phyloP scores from a whole-genome alignment of 2,329 filamentous ascomycete genomes.

The Aspergillus chevalieri region DNA sequence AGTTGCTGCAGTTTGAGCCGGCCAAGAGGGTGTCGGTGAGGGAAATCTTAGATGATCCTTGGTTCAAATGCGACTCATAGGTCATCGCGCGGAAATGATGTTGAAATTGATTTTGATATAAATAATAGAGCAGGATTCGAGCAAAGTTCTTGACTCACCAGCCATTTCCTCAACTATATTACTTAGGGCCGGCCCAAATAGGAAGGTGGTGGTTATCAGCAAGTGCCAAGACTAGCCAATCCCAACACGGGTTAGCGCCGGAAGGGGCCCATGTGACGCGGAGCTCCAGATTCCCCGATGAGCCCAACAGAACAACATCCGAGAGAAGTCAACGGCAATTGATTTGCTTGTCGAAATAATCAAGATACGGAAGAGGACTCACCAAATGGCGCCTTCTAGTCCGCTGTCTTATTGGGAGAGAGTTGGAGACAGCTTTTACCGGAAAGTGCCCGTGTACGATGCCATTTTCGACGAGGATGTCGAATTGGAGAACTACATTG shows the following conservation, averaged over 20 bases:
- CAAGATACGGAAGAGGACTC: constrained; percentile 5
- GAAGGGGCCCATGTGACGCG: background rate
- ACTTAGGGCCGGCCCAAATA: background rate
- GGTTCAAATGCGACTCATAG: background rate
- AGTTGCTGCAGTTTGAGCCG: constrained; percentile 8
- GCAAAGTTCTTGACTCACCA: too few species aligned
- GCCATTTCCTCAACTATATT: too few species aligned
- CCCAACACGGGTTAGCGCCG: background rate
- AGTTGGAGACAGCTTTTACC: constrained; percentile 89
- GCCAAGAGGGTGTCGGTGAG: constrained; percentile 6
- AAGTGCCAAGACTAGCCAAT: background rate
- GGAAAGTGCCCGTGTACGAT: constrained; percentile 89
- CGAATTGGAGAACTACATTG: constrained; percentile 89
- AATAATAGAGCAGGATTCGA: too few species aligned
- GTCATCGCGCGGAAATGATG: too few species aligned
- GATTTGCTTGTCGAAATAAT: constrained; percentile 7
- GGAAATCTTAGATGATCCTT: constrained; percentile 10
- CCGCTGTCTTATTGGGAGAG: constrained; percentile 90
- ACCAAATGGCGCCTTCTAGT: constrained; percentile 45
- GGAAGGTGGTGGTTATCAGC: background rate
- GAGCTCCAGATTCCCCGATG: background rate
- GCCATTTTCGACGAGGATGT: constrained; percentile 87
- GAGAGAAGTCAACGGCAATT: background rate
- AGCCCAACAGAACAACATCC: background rate
- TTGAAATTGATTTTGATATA: too few species aligned